Evolutionary conservation across 2,329 filamentous ascomycete species (phyloP).

Genomic region (Epichloe uncinata): DNA sequence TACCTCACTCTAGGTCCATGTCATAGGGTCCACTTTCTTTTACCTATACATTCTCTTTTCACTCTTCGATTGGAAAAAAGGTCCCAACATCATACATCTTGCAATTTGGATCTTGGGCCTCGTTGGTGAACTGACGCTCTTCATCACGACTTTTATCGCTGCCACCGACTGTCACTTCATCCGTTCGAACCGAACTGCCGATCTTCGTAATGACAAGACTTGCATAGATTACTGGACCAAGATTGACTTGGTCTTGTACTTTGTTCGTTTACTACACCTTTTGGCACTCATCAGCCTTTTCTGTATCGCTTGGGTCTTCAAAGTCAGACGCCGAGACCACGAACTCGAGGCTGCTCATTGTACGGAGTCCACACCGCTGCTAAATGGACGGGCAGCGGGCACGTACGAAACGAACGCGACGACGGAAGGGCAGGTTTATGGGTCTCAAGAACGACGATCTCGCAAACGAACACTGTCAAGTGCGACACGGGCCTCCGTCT

Average conservation of each 20-base stretch:
- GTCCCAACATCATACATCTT: too few relatives aligned
- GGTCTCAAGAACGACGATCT: conserved; percentile 14
- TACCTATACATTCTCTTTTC: too few relatives aligned
- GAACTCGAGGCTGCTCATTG: conserved; percentile 26
- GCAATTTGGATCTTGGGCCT: too few relatives aligned
- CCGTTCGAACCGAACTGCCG: too few relatives aligned
- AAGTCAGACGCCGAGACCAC: conserved; percentile 24
- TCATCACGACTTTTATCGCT: too few relatives aligned
- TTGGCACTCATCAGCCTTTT: conserved; percentile 41
- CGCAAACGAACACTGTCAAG: conserved; percentile 25
- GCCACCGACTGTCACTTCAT: too few relatives aligned
- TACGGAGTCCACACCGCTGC: conserved; percentile 51
- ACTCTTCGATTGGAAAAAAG: too few relatives aligned
- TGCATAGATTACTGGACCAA: conserved; percentile 28
- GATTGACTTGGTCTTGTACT: conserved; percentile 52
- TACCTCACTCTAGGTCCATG: too few relatives aligned
- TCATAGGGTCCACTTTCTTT: too few relatives aligned
- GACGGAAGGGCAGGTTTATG: conserved; percentile 14
- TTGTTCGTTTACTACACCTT: conserved; percentile 55
- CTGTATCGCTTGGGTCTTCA: conserved; percentile 27
- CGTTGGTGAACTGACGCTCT: too few relatives aligned
- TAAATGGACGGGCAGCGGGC: conserved; percentile 28
- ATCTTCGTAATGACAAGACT: conserved; percentile 15
- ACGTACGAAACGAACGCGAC: conserved; percentile 24
- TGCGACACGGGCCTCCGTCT: conserved; percentile 23